Percentiles rank a stretch among this genome's conserved stretches.
phyloP scores from a whole-genome alignment of 495 filamentous ascomycete genomes.

The Penicillium taxi region DNA sequence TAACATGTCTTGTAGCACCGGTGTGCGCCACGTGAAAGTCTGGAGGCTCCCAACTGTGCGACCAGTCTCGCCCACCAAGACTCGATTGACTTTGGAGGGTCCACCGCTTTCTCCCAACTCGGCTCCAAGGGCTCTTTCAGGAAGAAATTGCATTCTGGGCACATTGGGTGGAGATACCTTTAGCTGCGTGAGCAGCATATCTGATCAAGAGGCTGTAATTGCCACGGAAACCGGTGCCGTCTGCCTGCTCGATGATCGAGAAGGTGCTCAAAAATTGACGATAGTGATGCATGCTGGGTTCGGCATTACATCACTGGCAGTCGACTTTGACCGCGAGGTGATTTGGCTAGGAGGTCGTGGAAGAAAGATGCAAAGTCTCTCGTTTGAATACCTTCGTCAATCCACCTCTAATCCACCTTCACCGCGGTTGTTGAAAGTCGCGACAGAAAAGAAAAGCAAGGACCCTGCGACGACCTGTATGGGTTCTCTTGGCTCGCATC shows the following conservation, averaged over 20 bases:
- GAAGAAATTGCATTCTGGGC: slow-evolving; percentile 51
- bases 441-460: slow-evolving; percentile 21
- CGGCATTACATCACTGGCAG: slow-evolving; percentile 42
- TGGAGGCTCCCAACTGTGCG: slow-evolving; percentile 70
- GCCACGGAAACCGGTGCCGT: slow-evolving; percentile 43
- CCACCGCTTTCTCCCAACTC: slow-evolving; percentile 30
- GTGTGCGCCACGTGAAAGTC: slow-evolving; percentile 86
- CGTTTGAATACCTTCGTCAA: slow-evolving; percentile 31
- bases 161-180: slow-evolving; percentile 72
- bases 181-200: slow-evolving; percentile 65
- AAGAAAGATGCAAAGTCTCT: slow-evolving; percentile 30
- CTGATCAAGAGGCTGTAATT: slow-evolving; percentile 46
- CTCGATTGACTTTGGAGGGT: slow-evolving; percentile 36
- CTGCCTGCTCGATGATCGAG: slow-evolving; percentile 62
- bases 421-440: slow-evolving; percentile 18
- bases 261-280: slow-evolving; percentile 57
- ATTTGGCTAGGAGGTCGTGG: slow-evolving; percentile 51
- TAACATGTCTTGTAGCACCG: slow-evolving; percentile 45
- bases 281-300: slow-evolving; percentile 30
- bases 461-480: slow-evolving; percentile 50
- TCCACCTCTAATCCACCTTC: slow-evolving; percentile 17
- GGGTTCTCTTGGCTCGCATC: slow-evolving; percentile 56
- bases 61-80: slow-evolving; percentile 41
- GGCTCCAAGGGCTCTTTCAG: slow-evolving; percentile 49
- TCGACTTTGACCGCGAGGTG: slow-evolving; percentile 42